phyloP scores from a whole-genome alignment of 1,284 basidiomycete genomes.

The Tilletia walkeri region DNA sequence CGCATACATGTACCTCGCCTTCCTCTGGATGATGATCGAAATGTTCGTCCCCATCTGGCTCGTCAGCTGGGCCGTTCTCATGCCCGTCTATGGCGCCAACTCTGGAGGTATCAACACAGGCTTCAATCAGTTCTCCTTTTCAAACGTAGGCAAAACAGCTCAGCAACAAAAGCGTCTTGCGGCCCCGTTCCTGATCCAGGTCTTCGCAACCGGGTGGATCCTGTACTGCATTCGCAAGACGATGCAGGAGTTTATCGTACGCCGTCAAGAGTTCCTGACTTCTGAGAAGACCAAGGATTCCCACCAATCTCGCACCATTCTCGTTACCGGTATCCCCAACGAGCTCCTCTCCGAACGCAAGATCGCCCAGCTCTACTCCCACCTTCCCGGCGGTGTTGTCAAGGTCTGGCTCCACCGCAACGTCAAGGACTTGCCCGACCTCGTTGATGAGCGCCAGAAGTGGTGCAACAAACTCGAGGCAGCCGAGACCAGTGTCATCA shows the following conservation, averaged over 20 bases:
- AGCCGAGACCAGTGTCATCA: conserved; percentile 74
- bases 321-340: conserved; percentile 83
- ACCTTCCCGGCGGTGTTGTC: conserved; percentile 78
- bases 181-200: conserved; percentile 47
- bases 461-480: conserved; percentile 78
- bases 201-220: conserved; percentile 65
- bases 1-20: conserved; percentile 89
- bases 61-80: conserved; percentile 60
- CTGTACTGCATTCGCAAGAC: conserved; percentile 77
- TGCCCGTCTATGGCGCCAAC: conserved; percentile 63
- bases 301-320: conserved; percentile 80
- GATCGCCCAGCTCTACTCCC: conserved; percentile 68
- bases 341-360: conserved; percentile 69
- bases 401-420: conserved; percentile 86
- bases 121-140: conserved; percentile 65
- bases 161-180: conserved; percentile 45
- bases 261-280: conserved; percentile 81
- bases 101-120: conserved; percentile 61
- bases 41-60: conserved; percentile 71
- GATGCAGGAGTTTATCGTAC: conserved; percentile 74
- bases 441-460: conserved; percentile 74
- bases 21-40: conserved; percentile 73
- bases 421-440: conserved; percentile 76
- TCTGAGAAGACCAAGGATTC: conserved; percentile 69
- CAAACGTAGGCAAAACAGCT: conserved; percentile 61